Conservation (phyloP, 2,329 filamentous ascomycete species). For the Beauveria scarabaeidicola region DNA sequence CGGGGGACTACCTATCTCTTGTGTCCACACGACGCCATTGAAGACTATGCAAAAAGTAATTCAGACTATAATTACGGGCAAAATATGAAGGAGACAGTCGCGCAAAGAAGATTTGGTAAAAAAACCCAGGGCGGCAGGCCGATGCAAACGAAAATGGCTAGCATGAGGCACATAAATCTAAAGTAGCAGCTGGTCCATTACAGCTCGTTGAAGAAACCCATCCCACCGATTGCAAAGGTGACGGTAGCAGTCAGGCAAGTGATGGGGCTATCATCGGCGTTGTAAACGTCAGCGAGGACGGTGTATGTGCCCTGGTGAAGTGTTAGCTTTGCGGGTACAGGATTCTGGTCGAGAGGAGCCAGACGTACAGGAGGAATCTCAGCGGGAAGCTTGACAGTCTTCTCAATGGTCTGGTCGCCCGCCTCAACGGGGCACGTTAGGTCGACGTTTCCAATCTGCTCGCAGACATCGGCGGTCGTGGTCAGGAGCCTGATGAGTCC, state of each 20-base stretch:
- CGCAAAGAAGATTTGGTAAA: background rate
- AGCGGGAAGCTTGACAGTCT: slow-evolving; percentile 74
- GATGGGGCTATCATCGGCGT: slow-evolving; percentile 61
- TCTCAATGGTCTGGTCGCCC: slow-evolving; percentile 64
- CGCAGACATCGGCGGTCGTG: slow-evolving; percentile 75
- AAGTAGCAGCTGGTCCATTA: slow-evolving; percentile 18
- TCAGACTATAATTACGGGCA: background rate
- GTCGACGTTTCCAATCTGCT: slow-evolving; percentile 81
- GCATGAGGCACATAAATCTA: slow-evolving; percentile 9
- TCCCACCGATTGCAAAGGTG: slow-evolving; percentile 41
- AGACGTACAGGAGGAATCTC: slow-evolving; percentile 78
- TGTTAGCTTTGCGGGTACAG: slow-evolving; percentile 15
- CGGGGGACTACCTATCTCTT: background rate
- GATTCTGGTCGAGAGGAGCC: background rate
- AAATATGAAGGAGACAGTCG: slow-evolving; percentile 14
- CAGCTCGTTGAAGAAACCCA: slow-evolving; percentile 33
- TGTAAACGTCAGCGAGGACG: slow-evolving; percentile 79
- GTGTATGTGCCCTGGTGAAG: slow-evolving; percentile 70
- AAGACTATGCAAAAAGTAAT: background rate
- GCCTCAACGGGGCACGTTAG: slow-evolving; percentile 80
- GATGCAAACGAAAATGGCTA: slow-evolving; percentile 4
- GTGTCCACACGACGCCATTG: background rate
- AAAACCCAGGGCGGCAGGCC: background rate
- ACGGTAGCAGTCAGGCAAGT: slow-evolving; percentile 79
- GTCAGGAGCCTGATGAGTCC: slow-evolving; percentile 84